phyloP scores from a whole-genome alignment of 225 moss, liverwort and hornwort species.

The Sphagnum contortum region DNA sequence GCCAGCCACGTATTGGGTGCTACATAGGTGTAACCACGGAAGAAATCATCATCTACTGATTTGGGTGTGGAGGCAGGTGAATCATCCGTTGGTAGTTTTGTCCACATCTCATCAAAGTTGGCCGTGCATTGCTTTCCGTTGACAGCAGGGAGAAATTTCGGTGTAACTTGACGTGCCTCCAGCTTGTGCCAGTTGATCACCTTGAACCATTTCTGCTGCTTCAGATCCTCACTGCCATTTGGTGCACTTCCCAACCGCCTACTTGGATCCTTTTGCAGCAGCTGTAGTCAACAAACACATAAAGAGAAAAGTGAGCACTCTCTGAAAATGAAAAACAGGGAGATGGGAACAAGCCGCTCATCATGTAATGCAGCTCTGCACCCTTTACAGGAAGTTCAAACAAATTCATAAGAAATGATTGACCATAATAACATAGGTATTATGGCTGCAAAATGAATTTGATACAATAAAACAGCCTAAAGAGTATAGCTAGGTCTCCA shows the following conservation, averaged over 20 bases:
- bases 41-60: slow-evolving; percentile 63
- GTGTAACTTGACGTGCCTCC: slow-evolving; percentile 71
- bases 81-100: slow-evolving; percentile 69
- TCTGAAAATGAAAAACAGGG: no score
- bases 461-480: no score
- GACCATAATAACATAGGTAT: no score
- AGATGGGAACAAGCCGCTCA: no score
- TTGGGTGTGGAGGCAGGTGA: slow-evolving; percentile 94
- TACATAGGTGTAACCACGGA: slow-evolving; percentile 82
- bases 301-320: not conserved
- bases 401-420: no score
- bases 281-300: slow-evolving; percentile 29
- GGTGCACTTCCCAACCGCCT: slow-evolving; percentile 79
- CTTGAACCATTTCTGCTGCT: slow-evolving; percentile 93
- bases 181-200: slow-evolving; percentile 84
- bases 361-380: no score
- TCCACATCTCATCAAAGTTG: slow-evolving; percentile 99
- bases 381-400: no score
- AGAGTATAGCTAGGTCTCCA: no score
- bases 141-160: slow-evolving; percentile 81
- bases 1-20: slow-evolving; percentile 66
- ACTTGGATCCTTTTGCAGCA: slow-evolving; percentile 86
- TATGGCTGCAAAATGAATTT: no score
- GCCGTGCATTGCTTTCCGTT: slow-evolving; percentile 87
- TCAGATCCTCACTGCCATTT: slow-evolving; percentile 72